These are phyloP conservation scores for Sclerotinia sclerotiorum DNA, from an alignment of 2,329 filamentous ascomycete genomes.

Conservation along the genomic window DNA sequence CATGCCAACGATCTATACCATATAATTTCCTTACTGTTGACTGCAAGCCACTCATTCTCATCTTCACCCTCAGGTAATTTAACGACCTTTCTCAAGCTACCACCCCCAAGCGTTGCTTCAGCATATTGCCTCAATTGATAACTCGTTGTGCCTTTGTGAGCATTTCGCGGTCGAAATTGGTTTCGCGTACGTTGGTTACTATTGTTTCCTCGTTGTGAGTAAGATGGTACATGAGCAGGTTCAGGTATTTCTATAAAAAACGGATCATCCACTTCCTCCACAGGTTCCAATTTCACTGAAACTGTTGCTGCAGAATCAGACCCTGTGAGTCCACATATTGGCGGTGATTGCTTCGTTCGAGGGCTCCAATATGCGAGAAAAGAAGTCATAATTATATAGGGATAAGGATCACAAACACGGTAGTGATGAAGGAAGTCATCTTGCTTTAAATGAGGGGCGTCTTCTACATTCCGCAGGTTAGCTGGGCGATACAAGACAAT, in stretches of 20 bases:
- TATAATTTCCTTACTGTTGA: constrained; percentile 69
- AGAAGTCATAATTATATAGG: constrained; percentile 39
- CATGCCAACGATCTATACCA: background rate
- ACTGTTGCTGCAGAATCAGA: constrained; percentile 37
- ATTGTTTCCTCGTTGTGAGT: constrained; percentile 40
- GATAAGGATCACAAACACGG: constrained; percentile 63
- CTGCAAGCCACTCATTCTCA: constrained; percentile 95
- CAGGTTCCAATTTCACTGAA: constrained; percentile 24
- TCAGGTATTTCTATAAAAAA: constrained; percentile 45
- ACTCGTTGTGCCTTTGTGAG: constrained; percentile 81
- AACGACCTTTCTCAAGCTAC: constrained; percentile 92
- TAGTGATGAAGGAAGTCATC: constrained; percentile 80
- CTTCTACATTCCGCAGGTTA: constrained; percentile 38
- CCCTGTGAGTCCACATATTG: background rate
- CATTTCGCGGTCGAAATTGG: constrained; percentile 84
- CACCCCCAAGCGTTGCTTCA: constrained; percentile 92
- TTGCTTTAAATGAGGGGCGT: constrained; percentile 35
- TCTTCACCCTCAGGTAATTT: constrained; percentile 97
- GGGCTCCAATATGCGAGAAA: constrained; percentile 38
- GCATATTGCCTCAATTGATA: constrained; percentile 98
- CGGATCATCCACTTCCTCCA: constrained; percentile 26
- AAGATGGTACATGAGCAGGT: constrained; percentile 41
- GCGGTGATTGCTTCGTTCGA: constrained; percentile 11
- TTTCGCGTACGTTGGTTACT: constrained; percentile 86
- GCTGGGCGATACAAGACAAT: constrained; percentile 28